These are phyloP conservation scores for Acacia pycnantha DNA, from an alignment of 331 rosid species.

Conservation along the genomic window DNA sequence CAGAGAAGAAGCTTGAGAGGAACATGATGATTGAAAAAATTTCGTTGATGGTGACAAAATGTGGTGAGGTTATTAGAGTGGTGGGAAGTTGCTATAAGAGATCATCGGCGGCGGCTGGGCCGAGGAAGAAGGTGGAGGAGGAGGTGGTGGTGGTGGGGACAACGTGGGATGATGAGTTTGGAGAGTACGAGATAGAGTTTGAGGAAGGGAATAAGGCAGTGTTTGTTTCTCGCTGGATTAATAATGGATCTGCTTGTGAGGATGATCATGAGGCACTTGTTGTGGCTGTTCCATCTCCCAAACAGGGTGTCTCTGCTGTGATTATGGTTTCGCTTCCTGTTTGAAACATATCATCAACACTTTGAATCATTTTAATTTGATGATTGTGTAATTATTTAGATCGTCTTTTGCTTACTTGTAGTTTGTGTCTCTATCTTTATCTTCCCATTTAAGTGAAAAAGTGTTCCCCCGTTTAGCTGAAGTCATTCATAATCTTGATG, in stretches of 20 bases:
- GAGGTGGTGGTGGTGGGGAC: background rate
- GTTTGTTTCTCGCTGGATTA: constrained; percentile 35
- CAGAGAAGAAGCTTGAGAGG: constrained; percentile 27
- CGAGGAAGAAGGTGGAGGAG: background rate
- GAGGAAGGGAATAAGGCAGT: constrained; percentile 35
- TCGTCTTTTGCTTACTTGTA: background rate
- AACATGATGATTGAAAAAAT: background rate
- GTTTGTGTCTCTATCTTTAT: background rate
- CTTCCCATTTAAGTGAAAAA: background rate
- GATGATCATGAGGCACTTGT: constrained; percentile 14
- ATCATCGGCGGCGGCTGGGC: background rate
- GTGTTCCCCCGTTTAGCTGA: background rate
- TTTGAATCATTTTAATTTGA: background rate
- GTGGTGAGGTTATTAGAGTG: constrained; percentile 9
- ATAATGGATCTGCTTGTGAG: background rate
- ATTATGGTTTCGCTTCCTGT: constrained; percentile 27
- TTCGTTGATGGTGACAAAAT: constrained; percentile 26
- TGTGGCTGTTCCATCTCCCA: constrained; percentile 6
- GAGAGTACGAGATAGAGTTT: constrained; percentile 32
- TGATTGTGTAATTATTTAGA: background rate
- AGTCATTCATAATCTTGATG: background rate
- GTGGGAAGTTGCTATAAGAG: constrained; percentile 19
- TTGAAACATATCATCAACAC: background rate
- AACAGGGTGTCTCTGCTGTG: constrained; percentile 1
- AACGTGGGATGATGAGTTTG: constrained; percentile 42